Conservation (phyloP, 1,284 basidiomycete species). For the Leccinum variabile region DNA sequence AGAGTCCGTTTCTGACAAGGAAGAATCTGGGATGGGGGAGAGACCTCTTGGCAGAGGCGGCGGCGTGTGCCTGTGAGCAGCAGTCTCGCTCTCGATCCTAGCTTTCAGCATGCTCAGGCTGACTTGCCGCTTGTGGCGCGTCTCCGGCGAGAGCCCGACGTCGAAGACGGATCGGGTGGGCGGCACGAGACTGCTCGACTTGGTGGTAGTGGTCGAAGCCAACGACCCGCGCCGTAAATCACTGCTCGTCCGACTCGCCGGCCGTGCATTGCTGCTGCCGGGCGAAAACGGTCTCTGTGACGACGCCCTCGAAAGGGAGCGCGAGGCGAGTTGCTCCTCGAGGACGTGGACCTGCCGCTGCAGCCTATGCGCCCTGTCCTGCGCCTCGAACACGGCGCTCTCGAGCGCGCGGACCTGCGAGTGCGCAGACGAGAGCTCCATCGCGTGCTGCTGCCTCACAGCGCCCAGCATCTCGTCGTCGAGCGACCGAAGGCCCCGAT, state of each 20-base stretch:
- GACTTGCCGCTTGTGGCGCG: constrained; percentile 80
- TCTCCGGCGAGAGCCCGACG: constrained; percentile 69
- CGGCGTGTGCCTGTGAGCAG: constrained; percentile 34
- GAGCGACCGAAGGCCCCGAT: constrained; percentile 44
- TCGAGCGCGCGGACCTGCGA: constrained; percentile 77
- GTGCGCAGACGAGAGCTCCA: constrained; percentile 77
- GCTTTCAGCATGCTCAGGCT: constrained; percentile 88
- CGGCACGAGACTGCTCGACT: constrained; percentile 39
- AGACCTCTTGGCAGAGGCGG: constrained; percentile 46
- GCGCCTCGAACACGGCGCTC: constrained; percentile 68
- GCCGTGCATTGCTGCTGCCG: constrained; percentile 34
- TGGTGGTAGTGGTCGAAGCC: constrained; percentile 31
- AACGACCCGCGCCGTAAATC: constrained; percentile 52
- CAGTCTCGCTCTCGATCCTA: constrained; percentile 78
- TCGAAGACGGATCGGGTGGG: constrained; percentile 58
- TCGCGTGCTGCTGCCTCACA: constrained; percentile 66
- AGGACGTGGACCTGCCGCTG: constrained; percentile 64
- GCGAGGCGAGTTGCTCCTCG: constrained; percentile 59
- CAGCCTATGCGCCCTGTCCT: constrained; percentile 66
- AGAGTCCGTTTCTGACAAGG: constrained; percentile 18
- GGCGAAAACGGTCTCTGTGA: constrained; percentile 45
- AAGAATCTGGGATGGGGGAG: constrained; percentile 46
- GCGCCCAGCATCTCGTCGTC: constrained; percentile 71
- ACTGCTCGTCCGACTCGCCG: constrained; percentile 50
- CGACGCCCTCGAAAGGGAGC: constrained; percentile 39